phyloP scores from a whole-genome alignment of 345 rosid genomes.

The Rhizophora apiculata region DNA sequence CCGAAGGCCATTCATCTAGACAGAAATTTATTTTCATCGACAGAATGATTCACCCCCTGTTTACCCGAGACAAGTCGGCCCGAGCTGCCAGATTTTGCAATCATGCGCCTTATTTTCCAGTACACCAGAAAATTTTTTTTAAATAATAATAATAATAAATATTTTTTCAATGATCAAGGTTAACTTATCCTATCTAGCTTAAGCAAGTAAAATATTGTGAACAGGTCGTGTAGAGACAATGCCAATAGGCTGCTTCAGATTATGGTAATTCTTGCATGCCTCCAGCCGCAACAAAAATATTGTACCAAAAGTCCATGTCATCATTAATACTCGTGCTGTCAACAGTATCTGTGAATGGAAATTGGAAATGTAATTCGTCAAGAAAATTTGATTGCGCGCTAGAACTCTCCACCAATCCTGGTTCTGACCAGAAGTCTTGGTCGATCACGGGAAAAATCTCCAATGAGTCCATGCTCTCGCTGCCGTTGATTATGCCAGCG shows the following conservation, averaged over 20 bases:
- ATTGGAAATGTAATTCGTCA: slow-evolving; percentile 29
- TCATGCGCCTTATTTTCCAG: no score
- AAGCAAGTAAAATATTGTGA: no score
- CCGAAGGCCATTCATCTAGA: no score
- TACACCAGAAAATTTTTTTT: no score
- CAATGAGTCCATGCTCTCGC: slow-evolving; percentile 20
- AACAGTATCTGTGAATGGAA: slow-evolving; percentile 18
- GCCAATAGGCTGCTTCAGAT: background rate
- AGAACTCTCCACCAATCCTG: slow-evolving; percentile 16
- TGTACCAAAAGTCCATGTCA: slow-evolving; percentile 62
- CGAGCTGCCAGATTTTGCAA: no score
- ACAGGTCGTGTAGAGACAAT: background rate
- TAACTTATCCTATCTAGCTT: no score
- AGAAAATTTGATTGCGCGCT: slow-evolving; percentile 12
- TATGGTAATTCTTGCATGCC: slow-evolving; percentile 31
- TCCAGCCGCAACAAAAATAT: slow-evolving; percentile 47
- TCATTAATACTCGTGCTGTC: slow-evolving; percentile 26
- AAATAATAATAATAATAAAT: no score
- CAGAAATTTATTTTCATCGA: no score
- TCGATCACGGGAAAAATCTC: slow-evolving; percentile 52
- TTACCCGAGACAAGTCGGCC: no score
- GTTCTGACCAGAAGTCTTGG: slow-evolving; percentile 64
- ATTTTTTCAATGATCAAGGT: no score
- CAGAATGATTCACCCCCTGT: no score
- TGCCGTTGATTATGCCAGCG: slow-evolving; percentile 11